phyloP scores from a whole-genome alignment of 495 filamentous ascomycete genomes.

The Glonium stellatum region DNA sequence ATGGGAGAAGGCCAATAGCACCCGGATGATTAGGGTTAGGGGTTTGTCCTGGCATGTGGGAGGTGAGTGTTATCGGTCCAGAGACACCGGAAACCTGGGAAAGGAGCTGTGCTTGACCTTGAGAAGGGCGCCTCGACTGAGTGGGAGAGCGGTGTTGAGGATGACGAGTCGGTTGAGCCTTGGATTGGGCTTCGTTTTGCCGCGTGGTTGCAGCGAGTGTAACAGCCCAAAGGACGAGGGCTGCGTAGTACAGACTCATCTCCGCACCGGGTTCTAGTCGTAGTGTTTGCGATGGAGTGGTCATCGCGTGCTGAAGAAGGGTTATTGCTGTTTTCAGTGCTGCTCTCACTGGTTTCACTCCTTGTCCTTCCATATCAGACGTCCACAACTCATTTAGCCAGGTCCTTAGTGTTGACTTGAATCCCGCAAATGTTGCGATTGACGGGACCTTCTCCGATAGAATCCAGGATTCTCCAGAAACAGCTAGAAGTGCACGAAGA shows the following conservation, averaged over 20 bases:
- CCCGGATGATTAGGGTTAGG: slow-evolving; percentile 13
- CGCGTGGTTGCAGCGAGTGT: slow-evolving; percentile 24
- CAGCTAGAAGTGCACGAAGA: slow-evolving; percentile 34
- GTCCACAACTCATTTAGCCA: slow-evolving; percentile 24
- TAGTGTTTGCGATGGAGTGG: slow-evolving; percentile 22
- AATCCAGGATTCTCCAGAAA: slow-evolving; percentile 36
- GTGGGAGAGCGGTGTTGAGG: neutral
- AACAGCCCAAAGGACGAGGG: slow-evolving; percentile 32
- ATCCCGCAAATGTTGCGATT: slow-evolving; percentile 9
- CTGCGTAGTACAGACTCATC: slow-evolving; percentile 33
- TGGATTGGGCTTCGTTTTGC: slow-evolving; percentile 9
- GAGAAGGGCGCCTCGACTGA: slow-evolving; percentile 3
- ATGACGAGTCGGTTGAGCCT: slow-evolving; percentile 4
- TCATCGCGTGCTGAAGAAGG: slow-evolving; percentile 26
- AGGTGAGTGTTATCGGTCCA: neutral
- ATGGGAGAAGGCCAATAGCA: slow-evolving; percentile 8
- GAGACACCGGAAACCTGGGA: slow-evolving; percentile 5
- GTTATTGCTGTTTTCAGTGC: slow-evolving; percentile 23
- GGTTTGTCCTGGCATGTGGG: slow-evolving; percentile 5
- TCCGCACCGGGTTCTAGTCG: slow-evolving; percentile 30
- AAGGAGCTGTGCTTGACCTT: slow-evolving; percentile 13
- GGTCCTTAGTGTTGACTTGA: slow-evolving; percentile 15
- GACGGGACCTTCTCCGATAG: slow-evolving; percentile 31
- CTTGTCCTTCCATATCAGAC: slow-evolving; percentile 9
- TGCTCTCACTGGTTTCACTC: slow-evolving; percentile 12